These are phyloP conservation scores for Schizosaccharomyces cryophilus DNA, from an alignment of 805 yeast genomes.

Conservation along the genomic window DNA sequence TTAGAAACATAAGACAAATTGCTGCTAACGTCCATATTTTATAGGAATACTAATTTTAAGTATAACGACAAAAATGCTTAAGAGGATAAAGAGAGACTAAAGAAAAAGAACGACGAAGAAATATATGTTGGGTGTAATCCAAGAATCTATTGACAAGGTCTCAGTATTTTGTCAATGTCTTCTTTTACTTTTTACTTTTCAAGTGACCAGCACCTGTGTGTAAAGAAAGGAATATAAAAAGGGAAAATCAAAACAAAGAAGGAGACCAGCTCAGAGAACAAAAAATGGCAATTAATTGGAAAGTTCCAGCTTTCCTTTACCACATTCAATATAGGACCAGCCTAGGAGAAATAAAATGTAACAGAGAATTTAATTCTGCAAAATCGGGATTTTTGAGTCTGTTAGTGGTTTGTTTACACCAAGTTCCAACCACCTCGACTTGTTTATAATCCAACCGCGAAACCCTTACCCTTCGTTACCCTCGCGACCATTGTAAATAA, in stretches of 20 bases:
- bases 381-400: not conserved
- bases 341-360: not conserved
- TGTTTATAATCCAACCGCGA: not conserved
- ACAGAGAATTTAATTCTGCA: not conserved
- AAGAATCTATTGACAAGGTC: too few species aligned
- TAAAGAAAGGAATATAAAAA: not conserved
- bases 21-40: not conserved
- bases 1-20: not conserved
- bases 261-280: not conserved
- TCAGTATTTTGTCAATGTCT: too few species aligned
- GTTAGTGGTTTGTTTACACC: not conserved
- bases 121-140: too few species aligned
- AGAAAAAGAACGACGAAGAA: not conserved
- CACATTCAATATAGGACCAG: not conserved
- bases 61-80: not conserved
- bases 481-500: not conserved
- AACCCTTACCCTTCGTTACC: not conserved
- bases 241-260: not conserved
- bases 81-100: not conserved
- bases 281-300: not conserved
- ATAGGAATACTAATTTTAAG: not conserved
- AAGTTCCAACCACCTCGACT: not conserved
- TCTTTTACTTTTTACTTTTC: too few species aligned
- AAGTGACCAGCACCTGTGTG: not conserved
- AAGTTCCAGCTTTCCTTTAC: not conserved